Base-by-base conservation (phyloP, 2,329 filamentous ascomycete species). In the Xylariaceae sp. region DNA sequence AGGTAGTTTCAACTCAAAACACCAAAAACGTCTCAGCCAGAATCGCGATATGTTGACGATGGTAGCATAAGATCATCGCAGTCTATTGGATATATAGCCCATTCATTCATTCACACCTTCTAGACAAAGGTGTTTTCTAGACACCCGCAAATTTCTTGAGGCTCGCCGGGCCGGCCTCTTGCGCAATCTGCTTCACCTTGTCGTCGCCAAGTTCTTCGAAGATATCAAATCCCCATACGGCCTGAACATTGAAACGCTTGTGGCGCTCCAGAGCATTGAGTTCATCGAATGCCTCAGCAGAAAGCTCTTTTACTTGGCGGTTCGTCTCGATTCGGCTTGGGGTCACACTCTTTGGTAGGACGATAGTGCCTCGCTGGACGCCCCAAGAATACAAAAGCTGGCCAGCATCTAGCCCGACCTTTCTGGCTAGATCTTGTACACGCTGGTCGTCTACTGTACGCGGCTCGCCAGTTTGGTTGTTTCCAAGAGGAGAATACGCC, bases 321-420 rank as follows among this genome's bases (percentile, higher is more conserved):
- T 70, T 69, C 28, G 60, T 60, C 43, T 59, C 51, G 42, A 73
- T 70, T 19, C 69, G 60, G 28, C 59, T 59, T 0, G 66, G 60
- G 2, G 67, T 72, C 3, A 71, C 68, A 46, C 66, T 69, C 57
- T 73, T 72, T 4, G 67, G 66, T 38, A 72, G 47, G 8, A 69
- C 68, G 9, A 67, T 57, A 0, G 65, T 70, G 2, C 69, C 69
- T n/a, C 28, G 28, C n/a, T 29, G 28, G 28, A 29, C 28, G 28
- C 28, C 28, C 28, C 28, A 29, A n/a, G 9, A 9, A n/a, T 29
- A 29, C n/a, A 29, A 29, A 29, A 9, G n/a, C 9, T n/a, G 28
- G 28, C 28, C 28, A 29, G 9, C 28, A n/a, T 29, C 9, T 9
- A 29, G 9, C 28, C 28, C n/a, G n/a, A n/a, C n/a, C n/a, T n/a